A percentile compares a stretch with the other conserved stretches of the same genome.
Conservation (phyloP, 2,329 filamentous ascomycete species). For the Nothophaeocryptopus gaeumannii region DNA sequence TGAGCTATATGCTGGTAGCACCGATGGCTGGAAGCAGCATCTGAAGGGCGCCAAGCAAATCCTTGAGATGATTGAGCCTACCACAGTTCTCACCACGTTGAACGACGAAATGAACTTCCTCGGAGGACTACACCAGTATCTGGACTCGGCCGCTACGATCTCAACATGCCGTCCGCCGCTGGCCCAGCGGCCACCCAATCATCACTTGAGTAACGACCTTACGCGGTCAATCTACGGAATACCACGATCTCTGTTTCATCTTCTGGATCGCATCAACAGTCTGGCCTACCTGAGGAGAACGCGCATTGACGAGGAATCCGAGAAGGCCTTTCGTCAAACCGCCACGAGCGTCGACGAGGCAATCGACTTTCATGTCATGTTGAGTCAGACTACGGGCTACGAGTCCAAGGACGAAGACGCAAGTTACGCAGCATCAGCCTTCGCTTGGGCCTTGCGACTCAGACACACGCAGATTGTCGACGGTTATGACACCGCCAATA, state of each 20-base stretch:
- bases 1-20: not conserved
- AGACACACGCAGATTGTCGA: not conserved
- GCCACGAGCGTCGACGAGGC: not conserved
- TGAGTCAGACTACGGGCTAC: not conserved
- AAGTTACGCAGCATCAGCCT: not conserved
- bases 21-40: not conserved
- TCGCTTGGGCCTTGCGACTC: not conserved
- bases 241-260: not conserved
- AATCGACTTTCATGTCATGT: not conserved
- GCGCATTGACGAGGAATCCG: not conserved
- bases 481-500: too few species aligned
- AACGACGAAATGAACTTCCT: not conserved
- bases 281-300: not conserved
- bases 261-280: not conserved
- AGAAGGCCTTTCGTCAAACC: not conserved
- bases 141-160: not conserved
- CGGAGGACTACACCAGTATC: not conserved
- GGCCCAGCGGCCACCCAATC: not conserved
- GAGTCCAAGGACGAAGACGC: not conserved
- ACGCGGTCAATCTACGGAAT: not conserved
- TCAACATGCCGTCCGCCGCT: not conserved
- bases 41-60: not conserved
- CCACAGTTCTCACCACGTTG: too few species aligned
- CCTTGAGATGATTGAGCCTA: not conserved
- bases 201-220: not conserved